Percentiles rank a stretch among this genome's conserved stretches.
phyloP scores from a whole-genome alignment of 345 rosid genomes.

The Eucalyptus paniculata region DNA sequence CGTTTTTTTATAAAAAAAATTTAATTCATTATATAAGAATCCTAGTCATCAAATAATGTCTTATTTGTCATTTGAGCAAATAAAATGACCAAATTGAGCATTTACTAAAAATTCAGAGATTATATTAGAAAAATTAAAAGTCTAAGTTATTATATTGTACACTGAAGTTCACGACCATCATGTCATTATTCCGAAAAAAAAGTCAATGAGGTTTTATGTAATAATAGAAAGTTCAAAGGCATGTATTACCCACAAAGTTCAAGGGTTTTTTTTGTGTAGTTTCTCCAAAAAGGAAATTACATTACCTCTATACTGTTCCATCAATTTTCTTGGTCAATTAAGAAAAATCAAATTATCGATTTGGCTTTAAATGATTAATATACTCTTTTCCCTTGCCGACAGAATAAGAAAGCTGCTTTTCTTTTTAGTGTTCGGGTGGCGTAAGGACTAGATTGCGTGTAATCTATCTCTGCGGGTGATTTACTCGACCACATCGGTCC shows the following conservation, averaged over 20 bases:
- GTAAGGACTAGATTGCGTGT: neutral
- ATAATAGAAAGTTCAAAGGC: neutral
- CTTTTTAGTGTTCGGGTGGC: neutral
- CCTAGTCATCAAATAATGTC: neutral
- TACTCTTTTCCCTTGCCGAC: neutral
- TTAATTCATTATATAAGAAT: neutral
- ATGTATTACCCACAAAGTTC: neutral
- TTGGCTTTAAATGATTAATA: neutral
- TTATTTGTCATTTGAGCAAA: neutral
- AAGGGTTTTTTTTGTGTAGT: neutral
- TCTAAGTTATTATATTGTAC: fast-evolving
- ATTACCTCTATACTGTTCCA: neutral
- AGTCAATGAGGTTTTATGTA: neutral
- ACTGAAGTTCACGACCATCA: neutral
- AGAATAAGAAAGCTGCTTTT: neutral
- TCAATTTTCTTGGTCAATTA: neutral
- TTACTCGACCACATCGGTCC: neutral
- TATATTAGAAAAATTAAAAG: neutral
- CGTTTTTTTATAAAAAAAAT: neutral
- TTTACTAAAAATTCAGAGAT: neutral
- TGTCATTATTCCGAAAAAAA: neutral
- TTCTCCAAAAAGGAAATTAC: neutral
- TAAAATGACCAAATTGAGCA: neutral
- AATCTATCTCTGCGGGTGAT: neutral
- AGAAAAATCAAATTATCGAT: neutral